Conservation (phyloP, 2,329 filamentous ascomycete species). For the Akanthomyces uredinophilus region DNA sequence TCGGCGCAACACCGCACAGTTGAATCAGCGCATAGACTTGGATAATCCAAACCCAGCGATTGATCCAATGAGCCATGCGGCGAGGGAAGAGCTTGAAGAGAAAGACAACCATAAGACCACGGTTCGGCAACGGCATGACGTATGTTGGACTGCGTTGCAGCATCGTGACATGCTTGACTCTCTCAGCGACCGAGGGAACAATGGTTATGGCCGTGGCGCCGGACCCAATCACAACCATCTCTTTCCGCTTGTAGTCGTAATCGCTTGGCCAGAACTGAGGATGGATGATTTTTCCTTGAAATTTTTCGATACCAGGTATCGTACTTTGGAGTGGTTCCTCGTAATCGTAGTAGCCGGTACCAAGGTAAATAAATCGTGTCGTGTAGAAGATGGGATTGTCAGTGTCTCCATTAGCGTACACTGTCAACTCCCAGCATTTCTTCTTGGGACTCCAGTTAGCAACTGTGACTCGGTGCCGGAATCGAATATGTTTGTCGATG, state of each 20-base stretch:
- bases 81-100: too few species aligned
- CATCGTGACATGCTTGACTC: slow-evolving; percentile 66
- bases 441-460: slow-evolving; percentile 51
- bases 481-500: slow-evolving; percentile 50
- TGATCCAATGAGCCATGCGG: too few species aligned
- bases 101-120: too few species aligned
- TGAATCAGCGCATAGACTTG: too few species aligned
- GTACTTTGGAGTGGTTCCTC: slow-evolving; percentile 51
- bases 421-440: slow-evolving; percentile 49
- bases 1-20: too few species aligned
- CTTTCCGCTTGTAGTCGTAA: slow-evolving; percentile 60
- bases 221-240: slow-evolving; percentile 67
- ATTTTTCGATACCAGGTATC: slow-evolving; percentile 65
- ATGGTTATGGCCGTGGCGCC: slow-evolving; percentile 78
- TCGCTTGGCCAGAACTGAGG: slow-evolving; percentile 74
- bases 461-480: slow-evolving; percentile 42
- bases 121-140: too few species aligned
- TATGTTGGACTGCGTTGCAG: slow-evolving; percentile 53
- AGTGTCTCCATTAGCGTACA: not conserved
- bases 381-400: slow-evolving; percentile 28
- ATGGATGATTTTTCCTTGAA: slow-evolving; percentile 60
- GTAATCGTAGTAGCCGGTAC: slow-evolving; percentile 70
- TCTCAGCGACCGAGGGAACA: slow-evolving; percentile 62
- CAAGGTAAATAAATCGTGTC: slow-evolving; percentile 53
- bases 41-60: too few species aligned